Evolutionary conservation across 192 early-diverging fungal species (phyloP).

Genomic region (Polychytrium aggregatum): DNA sequence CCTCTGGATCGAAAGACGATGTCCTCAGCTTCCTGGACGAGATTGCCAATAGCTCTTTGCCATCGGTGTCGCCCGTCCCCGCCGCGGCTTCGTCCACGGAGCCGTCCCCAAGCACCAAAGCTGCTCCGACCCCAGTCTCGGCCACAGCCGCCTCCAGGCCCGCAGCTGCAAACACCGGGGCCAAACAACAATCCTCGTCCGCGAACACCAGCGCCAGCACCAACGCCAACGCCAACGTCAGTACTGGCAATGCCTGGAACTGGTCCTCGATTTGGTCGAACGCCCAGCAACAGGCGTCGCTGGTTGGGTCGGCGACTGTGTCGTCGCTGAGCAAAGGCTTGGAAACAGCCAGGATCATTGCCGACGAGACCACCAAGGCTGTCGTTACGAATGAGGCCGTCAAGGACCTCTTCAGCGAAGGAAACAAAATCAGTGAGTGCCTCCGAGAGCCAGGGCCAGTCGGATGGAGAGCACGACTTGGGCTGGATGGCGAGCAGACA

Average conservation of each 20-base stretch:
- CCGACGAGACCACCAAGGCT: conserved; percentile 26
- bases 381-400: conserved; percentile 25
- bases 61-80: not conserved
- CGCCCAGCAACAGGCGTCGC: conserved; percentile 13
- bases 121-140: not conserved
- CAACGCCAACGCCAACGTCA: no score
- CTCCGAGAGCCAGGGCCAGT: no score
- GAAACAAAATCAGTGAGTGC: no score
- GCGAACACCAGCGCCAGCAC: not conserved
- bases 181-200: not conserved
- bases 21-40: conserved; percentile 34
- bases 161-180: not conserved
- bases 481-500: no score
- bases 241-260: not conserved
- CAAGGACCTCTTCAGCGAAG: conserved; percentile 28
- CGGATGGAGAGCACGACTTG: no score
- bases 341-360: conserved; percentile 21
- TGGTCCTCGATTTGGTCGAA: conserved; percentile 14
- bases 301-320: conserved; percentile 18
- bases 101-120: not conserved
- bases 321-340: conserved; percentile 18
- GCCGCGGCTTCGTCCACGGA: not conserved
- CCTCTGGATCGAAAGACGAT: no score
- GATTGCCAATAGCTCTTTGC: conserved; percentile 4
- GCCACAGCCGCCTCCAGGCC: not conserved